phyloP scores from a whole-genome alignment of 1,284 basidiomycete species.

The Meira nashicola region DNA sequence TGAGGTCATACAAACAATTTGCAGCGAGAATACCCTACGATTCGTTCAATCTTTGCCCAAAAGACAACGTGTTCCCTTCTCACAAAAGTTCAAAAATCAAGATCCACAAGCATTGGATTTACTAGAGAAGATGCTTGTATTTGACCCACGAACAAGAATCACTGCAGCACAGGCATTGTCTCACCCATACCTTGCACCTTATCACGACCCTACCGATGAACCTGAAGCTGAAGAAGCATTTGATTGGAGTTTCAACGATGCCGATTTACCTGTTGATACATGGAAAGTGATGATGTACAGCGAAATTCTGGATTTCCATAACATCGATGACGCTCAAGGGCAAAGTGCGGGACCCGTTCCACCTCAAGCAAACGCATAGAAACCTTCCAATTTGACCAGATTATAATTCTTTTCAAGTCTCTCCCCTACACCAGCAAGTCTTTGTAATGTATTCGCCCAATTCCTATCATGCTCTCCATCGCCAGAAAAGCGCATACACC shows the following conservation, averaged over 20 bases:
- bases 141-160: conserved; percentile 95
- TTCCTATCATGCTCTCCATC: too few relatives aligned
- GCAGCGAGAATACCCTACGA: conserved; percentile 95
- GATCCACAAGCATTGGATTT: conserved; percentile 88
- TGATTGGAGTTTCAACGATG: conserved; percentile 99
- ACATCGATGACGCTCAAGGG: conserved; percentile 37
- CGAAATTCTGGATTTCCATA: conserved; percentile 56
- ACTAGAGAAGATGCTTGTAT: conserved; percentile 97
- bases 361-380: conserved; percentile 12
- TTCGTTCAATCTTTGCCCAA: conserved; percentile 97
- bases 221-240: conserved; percentile 90
- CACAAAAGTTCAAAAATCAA: conserved; percentile 82
- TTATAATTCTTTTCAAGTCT: too few relatives aligned
- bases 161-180: conserved; percentile 83
- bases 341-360: conserved; percentile 24
- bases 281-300: conserved; percentile 79
- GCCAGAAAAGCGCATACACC: too few relatives aligned
- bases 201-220: conserved; percentile 98
- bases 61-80: conserved; percentile 89
- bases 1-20: conserved; percentile 98
- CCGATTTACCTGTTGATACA: conserved; percentile 96
- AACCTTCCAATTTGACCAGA: neutral
- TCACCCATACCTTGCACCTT: conserved; percentile 93
- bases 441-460: too few relatives aligned
- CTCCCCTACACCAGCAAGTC: too few relatives aligned